A percentile compares a stretch with the other conserved stretches of the same genome.
These are phyloP conservation scores for Amanita rubescens DNA, from an alignment of 768 basidiomycete genomes.

Conservation along the genomic window DNA sequence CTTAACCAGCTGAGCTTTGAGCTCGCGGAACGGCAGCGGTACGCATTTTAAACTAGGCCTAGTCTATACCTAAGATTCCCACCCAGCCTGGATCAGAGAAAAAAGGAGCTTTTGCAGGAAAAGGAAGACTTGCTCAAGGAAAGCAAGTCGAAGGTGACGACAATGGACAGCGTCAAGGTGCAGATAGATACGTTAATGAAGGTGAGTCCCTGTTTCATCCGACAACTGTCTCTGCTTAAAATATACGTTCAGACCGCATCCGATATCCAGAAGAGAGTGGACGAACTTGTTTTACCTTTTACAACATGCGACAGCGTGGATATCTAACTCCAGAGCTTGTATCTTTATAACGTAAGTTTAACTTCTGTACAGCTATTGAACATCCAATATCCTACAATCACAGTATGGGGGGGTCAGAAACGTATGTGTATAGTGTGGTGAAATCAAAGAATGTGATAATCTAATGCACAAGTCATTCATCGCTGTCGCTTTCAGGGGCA, in stretches of 20 bases:
- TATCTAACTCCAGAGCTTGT: background rate
- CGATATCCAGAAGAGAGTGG: slow-evolving; percentile 71
- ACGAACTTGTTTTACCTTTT: slow-evolving; percentile 51
- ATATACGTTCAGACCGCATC: slow-evolving; percentile 44
- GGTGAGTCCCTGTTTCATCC: slow-evolving; percentile 28
- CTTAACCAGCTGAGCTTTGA: slow-evolving; percentile 83
- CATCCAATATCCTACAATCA: slow-evolving; percentile 13
- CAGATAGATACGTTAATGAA: slow-evolving; percentile 75
- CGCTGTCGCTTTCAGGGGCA: slow-evolving; percentile 77
- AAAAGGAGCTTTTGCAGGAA: slow-evolving; percentile 57
- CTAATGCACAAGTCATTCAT: slow-evolving; percentile 32
- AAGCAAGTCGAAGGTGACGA: slow-evolving; percentile 63
- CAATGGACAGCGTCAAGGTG: slow-evolving; percentile 70
- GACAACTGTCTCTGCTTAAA: background rate
- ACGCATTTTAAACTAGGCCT: slow-evolving; percentile 14
- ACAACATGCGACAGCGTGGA: slow-evolving; percentile 14
- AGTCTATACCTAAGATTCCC: slow-evolving; percentile 2
- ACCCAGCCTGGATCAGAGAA: slow-evolving; percentile 58
- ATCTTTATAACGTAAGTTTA: slow-evolving; percentile 5
- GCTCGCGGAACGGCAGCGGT: slow-evolving; percentile 85
- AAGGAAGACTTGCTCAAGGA: slow-evolving; percentile 80
- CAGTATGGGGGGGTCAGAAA: background rate
- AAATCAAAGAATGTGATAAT: too few relatives aligned
- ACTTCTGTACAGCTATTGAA: slow-evolving; percentile 12
- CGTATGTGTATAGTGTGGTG: background rate